These are phyloP conservation scores for Ilex aquifolium DNA, from an alignment of 257 asterid genomes.

Conservation along the genomic window DNA sequence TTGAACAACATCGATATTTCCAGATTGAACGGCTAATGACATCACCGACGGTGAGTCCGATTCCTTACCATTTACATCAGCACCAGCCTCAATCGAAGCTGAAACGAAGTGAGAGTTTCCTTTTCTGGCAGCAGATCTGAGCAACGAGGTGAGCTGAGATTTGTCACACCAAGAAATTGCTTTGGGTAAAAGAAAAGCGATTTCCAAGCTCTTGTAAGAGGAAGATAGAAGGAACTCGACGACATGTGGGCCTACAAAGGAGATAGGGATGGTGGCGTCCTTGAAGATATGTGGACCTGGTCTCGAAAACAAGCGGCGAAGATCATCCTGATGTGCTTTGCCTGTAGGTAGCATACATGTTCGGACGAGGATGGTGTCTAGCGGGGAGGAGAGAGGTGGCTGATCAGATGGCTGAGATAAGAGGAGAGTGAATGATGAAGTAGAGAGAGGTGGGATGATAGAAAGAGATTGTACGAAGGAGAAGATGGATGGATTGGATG, in stretches of 20 bases:
- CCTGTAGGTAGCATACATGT: conserved; percentile 81
- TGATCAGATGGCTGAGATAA: conserved; percentile 24
- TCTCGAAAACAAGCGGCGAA: conserved; percentile 51
- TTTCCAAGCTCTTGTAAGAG: conserved; percentile 22
- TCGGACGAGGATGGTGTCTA: conserved; percentile 36
- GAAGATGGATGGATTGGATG: conserved; percentile 42
- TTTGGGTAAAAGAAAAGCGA: conserved; percentile 26
- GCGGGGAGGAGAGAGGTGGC: conserved; percentile 56
- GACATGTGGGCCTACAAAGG: conserved; percentile 46
- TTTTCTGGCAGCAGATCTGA: conserved; percentile 29
- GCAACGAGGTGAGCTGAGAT: conserved; percentile 41
- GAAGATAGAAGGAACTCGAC: conserved; percentile 52
- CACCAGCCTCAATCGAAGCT: conserved; percentile 55
- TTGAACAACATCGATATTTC: conserved; percentile 29
- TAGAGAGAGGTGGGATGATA: conserved; percentile 59
- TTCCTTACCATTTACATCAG: conserved; percentile 38
- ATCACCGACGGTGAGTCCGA: conserved; percentile 23
- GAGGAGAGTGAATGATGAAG: conserved; percentile 36
- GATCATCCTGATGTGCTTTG: conserved; percentile 58
- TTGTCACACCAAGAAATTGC: conserved; percentile 47
- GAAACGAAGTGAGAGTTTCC: conserved; percentile 36
- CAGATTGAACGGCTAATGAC: conserved; percentile 45
- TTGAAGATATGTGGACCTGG: conserved; percentile 62
- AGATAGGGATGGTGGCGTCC: conserved; percentile 54
- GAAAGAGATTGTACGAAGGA: conserved; percentile 41